Evolutionary conservation across 352 stramenopile genomes (phyloP).

Genomic region (Pythium plurisporium): DNA sequence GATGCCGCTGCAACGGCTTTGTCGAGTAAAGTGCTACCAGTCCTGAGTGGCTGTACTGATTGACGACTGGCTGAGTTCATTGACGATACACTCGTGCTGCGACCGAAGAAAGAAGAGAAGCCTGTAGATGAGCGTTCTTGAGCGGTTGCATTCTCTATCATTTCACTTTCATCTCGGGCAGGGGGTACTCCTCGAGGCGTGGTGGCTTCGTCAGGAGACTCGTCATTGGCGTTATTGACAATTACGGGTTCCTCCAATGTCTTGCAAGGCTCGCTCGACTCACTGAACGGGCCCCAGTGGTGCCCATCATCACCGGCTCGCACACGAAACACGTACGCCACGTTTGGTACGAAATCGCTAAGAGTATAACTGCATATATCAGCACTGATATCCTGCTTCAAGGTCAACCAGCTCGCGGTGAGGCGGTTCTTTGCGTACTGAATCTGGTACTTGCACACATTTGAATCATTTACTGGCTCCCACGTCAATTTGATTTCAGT

Average conservation of each 20-base stretch:
- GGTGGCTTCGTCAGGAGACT: not conserved
- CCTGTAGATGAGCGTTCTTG: constrained; percentile 8
- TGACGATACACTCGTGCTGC: constrained; percentile 11
- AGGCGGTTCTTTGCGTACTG: constrained; percentile 80
- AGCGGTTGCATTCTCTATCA: constrained; percentile 14
- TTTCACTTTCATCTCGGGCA: constrained; percentile 17
- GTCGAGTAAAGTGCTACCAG: constrained; percentile 67
- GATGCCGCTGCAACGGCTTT: constrained; percentile 64
- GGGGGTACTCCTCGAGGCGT: constrained; percentile 7
- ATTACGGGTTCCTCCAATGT: constrained; percentile 20
- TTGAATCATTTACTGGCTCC: constrained; percentile 56
- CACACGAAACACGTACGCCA: constrained; percentile 69
- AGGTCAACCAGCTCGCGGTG: constrained; percentile 73
- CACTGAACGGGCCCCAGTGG: constrained; percentile 73
- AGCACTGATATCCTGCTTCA: constrained; percentile 56
- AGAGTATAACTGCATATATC: constrained; percentile 57
- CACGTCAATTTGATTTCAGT: constrained; percentile 71
- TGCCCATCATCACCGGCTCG: constrained; percentile 42
- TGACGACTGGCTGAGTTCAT: not conserved
- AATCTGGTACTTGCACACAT: constrained; percentile 69
- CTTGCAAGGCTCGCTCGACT: constrained; percentile 59
- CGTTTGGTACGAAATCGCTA: constrained; percentile 51
- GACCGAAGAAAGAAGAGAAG: constrained; percentile 24
- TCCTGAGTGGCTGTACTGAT: constrained; percentile 32
- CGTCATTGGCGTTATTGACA: not conserved